phyloP scores from a whole-genome alignment of 805 yeast genomes.

The Pichia californica region DNA sequence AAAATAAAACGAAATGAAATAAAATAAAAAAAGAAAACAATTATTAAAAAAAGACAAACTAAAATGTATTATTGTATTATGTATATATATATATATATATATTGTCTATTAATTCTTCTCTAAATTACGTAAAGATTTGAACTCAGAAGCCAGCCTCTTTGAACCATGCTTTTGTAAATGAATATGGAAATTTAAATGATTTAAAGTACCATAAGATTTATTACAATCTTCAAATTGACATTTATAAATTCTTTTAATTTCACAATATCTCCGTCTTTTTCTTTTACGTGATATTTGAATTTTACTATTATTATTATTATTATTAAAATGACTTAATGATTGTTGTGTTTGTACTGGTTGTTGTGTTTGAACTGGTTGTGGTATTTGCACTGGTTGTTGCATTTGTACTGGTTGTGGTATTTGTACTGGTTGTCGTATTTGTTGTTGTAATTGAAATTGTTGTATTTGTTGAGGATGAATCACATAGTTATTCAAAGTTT shows the following conservation, averaged over 20 bases:
- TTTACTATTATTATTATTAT: not conserved
- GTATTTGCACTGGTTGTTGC: not conserved
- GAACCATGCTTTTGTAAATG: slow-evolving; percentile 48
- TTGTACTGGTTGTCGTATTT: not conserved
- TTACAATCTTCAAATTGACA: slow-evolving; percentile 43
- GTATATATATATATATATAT: not conserved
- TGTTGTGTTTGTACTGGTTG: not conserved
- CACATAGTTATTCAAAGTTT: not conserved
- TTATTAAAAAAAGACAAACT: too few relatives aligned
- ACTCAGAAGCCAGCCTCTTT: slow-evolving; percentile 49
- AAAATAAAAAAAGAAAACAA: too few relatives aligned
- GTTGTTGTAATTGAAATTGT: not conserved
- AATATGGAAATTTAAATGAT: slow-evolving; percentile 54
- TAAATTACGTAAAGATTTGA: slow-evolving; percentile 33
- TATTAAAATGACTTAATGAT: not conserved
- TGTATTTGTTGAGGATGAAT: not conserved
- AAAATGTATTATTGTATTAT: not conserved
- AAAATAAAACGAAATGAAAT: too few relatives aligned
- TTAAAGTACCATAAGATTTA: slow-evolving; percentile 54
- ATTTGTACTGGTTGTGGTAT: slow-evolving; percentile 3
- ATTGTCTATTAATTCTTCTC: not conserved
- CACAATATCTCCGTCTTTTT: slow-evolving; percentile 48
- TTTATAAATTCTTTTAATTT: slow-evolving; percentile 47
- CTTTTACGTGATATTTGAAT: slow-evolving; percentile 28
- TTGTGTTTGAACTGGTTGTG: not conserved